phyloP scores from a whole-genome alignment of 164 flowering plant species.

The Cinnamomum micranthum region DNA sequence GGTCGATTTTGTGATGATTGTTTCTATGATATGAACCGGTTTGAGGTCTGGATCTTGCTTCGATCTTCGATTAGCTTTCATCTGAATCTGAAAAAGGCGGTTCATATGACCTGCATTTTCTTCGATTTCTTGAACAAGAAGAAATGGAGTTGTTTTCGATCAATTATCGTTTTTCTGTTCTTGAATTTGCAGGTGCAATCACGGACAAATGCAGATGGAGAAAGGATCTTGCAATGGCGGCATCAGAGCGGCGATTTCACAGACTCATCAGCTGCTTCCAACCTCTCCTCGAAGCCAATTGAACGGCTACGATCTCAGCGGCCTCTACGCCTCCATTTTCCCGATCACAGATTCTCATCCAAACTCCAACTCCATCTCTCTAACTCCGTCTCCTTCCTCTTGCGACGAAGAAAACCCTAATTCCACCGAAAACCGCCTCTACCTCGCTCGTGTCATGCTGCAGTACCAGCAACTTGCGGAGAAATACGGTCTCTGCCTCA shows the following conservation, averaged over 20 bases:
- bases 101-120: too few relatives aligned
- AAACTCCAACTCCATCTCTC: slow-evolving; percentile 15
- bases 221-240: slow-evolving; percentile 22
- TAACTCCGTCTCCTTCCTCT: slow-evolving; percentile 24
- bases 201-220: slow-evolving; percentile 39
- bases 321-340: slow-evolving; percentile 27
- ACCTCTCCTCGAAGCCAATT: slow-evolving; percentile 3
- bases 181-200: not conserved
- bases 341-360: slow-evolving; percentile 20
- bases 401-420: slow-evolving; percentile 15
- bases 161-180: too few relatives aligned
- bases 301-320: slow-evolving; percentile 15
- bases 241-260: not conserved
- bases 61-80: too few relatives aligned
- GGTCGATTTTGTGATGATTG: too few relatives aligned
- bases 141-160: too few relatives aligned
- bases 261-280: not conserved
- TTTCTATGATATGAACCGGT: too few relatives aligned
- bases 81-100: too few relatives aligned
- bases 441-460: slow-evolving; percentile 37
- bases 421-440: slow-evolving; percentile 23
- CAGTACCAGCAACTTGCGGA: slow-evolving; percentile 57
- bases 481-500: slow-evolving; percentile 43
- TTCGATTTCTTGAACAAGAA: too few relatives aligned
- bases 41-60: too few relatives aligned